Conservation (phyloP, 805 yeast species). For the Kazachstania martiniae region DNA sequence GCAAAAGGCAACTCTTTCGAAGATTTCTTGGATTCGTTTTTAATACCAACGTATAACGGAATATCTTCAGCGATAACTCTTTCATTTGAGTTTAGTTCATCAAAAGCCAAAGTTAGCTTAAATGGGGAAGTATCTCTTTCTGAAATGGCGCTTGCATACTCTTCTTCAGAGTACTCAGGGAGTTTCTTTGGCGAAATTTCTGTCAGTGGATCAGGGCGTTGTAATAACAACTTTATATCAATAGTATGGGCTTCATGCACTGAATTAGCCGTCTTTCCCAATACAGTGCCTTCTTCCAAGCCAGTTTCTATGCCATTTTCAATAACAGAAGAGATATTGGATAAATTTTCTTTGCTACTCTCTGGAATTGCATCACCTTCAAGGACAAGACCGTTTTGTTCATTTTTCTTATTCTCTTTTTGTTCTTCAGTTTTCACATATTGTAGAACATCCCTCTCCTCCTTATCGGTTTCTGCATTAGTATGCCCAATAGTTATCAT, state of each 20-base stretch:
- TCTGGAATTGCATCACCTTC: slow-evolving; percentile 4
- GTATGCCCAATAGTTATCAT: too few species aligned
- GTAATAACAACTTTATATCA: slow-evolving; percentile 29
- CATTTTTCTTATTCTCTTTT: too few species aligned
- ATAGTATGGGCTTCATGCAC: slow-evolving; percentile 18
- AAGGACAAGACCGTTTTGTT: too few species aligned
- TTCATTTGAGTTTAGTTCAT: slow-evolving; percentile 26
- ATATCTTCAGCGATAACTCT: slow-evolving; percentile 26
- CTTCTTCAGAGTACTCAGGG: slow-evolving; percentile 26
- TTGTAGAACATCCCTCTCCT: too few species aligned
- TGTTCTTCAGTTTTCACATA: too few species aligned
- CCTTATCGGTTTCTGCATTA: too few species aligned
- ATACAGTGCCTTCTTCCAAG: not conserved
- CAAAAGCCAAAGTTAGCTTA: slow-evolving; percentile 24
- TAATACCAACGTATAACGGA: slow-evolving; percentile 26
- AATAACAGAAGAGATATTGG: not conserved
- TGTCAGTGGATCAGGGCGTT: slow-evolving; percentile 19
- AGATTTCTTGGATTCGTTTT: slow-evolving; percentile 16
- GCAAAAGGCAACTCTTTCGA: slow-evolving; percentile 28
- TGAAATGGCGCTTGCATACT: slow-evolving; percentile 9
- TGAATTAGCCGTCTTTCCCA: slow-evolving; percentile 1
- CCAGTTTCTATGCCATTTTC: not conserved
- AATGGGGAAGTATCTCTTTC: slow-evolving; percentile 16
- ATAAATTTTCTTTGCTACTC: slow-evolving; percentile 1
- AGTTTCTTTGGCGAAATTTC: not conserved